Evolutionary conservation across 257 asterid genomes (phyloP).

Genomic region (Sherardia arvensis): DNA sequence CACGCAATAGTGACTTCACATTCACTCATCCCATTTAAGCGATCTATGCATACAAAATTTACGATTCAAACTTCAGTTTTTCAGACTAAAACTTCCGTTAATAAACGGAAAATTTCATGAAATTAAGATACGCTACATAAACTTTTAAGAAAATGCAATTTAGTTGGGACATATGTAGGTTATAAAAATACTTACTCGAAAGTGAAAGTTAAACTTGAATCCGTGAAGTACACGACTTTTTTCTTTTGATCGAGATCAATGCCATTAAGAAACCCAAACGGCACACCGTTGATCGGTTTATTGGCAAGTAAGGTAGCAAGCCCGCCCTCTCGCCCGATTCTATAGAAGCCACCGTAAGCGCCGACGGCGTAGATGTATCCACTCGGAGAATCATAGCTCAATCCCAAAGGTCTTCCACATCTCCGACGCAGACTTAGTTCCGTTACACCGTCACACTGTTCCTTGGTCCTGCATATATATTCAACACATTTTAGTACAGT

Average conservation of each 20-base stretch:
- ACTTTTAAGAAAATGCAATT: too few species aligned
- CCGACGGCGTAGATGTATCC: background rate
- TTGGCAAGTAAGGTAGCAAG: background rate
- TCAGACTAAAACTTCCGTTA: too few species aligned
- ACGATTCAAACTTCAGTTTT: too few species aligned
- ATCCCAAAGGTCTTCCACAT: slow-evolving; percentile 41
- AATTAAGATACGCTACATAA: too few species aligned
- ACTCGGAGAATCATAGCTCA: slow-evolving; percentile 1
- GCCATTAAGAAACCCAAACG: background rate
- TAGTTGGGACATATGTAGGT: too few species aligned
- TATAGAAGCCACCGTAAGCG: background rate
- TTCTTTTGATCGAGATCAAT: background rate
- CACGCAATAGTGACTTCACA: too few species aligned
- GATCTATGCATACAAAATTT: too few species aligned
- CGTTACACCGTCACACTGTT: slow-evolving; percentile 32
- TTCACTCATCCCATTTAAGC: too few species aligned
- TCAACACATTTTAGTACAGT: too few species aligned
- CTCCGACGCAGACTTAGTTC: slow-evolving; percentile 6
- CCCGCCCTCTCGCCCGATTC: background rate
- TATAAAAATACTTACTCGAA: slow-evolving; percentile 2
- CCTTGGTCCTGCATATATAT: slow-evolving; percentile 21
- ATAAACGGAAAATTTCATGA: too few species aligned
- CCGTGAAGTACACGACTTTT: background rate
- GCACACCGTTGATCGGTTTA: background rate
- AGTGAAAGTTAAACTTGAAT: background rate